Base-by-base conservation (phyloP, 495 filamentous ascomycete genomes). In the Penicillium nucicola region DNA sequence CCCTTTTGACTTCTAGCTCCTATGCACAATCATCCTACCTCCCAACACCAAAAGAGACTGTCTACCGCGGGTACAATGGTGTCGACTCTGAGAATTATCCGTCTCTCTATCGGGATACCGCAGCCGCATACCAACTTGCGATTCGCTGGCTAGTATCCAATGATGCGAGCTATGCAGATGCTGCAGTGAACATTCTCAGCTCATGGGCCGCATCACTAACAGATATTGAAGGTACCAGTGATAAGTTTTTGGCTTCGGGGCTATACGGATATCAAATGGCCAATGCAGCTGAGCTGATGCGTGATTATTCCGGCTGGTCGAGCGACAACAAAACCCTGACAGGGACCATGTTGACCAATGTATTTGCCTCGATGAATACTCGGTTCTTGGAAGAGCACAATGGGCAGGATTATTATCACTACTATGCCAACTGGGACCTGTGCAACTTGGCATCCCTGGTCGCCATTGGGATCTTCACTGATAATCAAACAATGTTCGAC, bases 371-470 rank as follows among this genome's bases (percentile, higher is more conserved):
- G 1, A 58, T 71, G 56, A 75, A 70, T 38, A 56, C 53, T 11
- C 36, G 60, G 17, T 75, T 69, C 42, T 37, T 70, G 3, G 39
- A 55, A 8, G 49, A 62, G 14, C 68, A 77, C 37, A 68, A 69
- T 38, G 60, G 50, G 7, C 42, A 48, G 10, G 43, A 32, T 6
- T 57, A 64, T 19, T 56, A 69, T 38, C 70, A 74, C 36, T 75
- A 70, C 55, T 77, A 60, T 50, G 71, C 71, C 10, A 77, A 77
- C 41, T 77, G 74, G 71, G 74, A 77, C 38, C 56, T 71, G 18
- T 72, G 67, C 49, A 76, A 77, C 36, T 60, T 75, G 8, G 69
- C 69, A 14, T 64, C 59, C 0, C 56, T 67, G 8, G 39, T 70
- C 13, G 62, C 72, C 8, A 71, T 75, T 44, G 68, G 71, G 14